Evolutionary conservation across 176 grass and related monocot genomes (phyloP).

Genomic region (Oryza brachyantha): DNA sequence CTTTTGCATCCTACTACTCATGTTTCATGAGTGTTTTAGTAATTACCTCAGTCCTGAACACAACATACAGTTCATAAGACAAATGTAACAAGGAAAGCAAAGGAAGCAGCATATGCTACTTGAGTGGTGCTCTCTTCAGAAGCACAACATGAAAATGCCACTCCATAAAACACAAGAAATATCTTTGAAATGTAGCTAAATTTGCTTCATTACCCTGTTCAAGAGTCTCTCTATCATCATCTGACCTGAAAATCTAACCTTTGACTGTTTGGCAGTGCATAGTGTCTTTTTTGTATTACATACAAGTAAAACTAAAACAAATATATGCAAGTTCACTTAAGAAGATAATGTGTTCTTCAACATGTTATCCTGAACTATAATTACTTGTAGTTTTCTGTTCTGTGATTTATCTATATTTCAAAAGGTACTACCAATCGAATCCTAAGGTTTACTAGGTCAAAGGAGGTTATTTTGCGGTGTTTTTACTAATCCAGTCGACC

Average conservation of each 20-base stretch:
- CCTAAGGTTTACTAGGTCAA: neutral
- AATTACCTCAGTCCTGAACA: too few species aligned
- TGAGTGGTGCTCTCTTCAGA: neutral
- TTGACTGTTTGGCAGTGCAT: neutral
- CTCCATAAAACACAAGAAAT: neutral
- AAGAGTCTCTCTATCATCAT: neutral
- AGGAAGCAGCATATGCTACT: neutral
- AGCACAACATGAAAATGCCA: neutral
- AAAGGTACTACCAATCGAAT: neutral
- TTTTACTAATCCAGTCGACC: neutral
- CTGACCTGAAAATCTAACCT: neutral
- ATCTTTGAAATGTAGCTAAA: neutral
- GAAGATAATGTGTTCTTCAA: neutral
- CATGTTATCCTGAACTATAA: neutral
- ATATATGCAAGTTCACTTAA: neutral
- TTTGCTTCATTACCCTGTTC: neutral
- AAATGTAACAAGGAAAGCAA: slow-evolving; percentile 3
- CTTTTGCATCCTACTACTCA: neutral
- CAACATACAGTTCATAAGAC: neutral
- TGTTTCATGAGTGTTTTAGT: too few species aligned
- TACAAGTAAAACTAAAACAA: neutral
- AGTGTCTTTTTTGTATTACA: neutral
- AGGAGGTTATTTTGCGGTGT: neutral
- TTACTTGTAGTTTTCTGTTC: neutral
- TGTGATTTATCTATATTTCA: neutral